phyloP scores from a whole-genome alignment of 1,284 basidiomycete species.

The Puccinia novopanici region DNA sequence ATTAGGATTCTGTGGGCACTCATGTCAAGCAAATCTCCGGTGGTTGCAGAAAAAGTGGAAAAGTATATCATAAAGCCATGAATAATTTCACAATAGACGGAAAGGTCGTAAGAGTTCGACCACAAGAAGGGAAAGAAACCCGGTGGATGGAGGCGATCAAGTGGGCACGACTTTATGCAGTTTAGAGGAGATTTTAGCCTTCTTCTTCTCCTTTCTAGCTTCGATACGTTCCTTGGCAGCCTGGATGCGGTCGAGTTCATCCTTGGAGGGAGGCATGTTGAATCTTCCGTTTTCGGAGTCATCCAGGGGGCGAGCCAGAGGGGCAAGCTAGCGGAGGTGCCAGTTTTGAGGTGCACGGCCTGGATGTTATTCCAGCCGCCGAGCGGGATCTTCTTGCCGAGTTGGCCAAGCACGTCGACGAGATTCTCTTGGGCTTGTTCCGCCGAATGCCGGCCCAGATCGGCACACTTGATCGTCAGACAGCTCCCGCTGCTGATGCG shows the following conservation, averaged over 20 bases:
- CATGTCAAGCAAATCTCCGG: no score
- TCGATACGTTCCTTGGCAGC: not conserved
- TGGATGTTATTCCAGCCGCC: constrained; percentile 91
- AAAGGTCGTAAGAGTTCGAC: not conserved
- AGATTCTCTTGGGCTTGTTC: constrained; percentile 79
- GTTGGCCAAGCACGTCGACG: constrained; percentile 73
- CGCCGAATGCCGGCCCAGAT: constrained; percentile 69
- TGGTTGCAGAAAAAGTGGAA: no score
- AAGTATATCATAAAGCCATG: not conserved
- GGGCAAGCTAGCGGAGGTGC: constrained; percentile 77
- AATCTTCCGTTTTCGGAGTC: constrained; percentile 13
- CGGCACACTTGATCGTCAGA: constrained; percentile 72
- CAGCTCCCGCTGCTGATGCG: constrained; percentile 88
- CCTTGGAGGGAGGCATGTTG: not conserved
- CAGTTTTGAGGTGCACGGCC: constrained; percentile 86
- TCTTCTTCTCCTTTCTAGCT: not conserved
- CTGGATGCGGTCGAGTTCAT: not conserved
- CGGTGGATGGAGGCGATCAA: not conserved
- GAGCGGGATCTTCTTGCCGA: constrained; percentile 68
- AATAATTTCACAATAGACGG: not conserved
- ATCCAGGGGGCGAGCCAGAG: constrained; percentile 69
- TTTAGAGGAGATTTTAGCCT: not conserved
- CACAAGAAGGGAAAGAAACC: not conserved
- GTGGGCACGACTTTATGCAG: not conserved
- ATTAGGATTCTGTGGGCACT: no score